Conservation (phyloP, 768 basidiomycete genomes). For the Boletus pseudo-olivaceus region DNA sequence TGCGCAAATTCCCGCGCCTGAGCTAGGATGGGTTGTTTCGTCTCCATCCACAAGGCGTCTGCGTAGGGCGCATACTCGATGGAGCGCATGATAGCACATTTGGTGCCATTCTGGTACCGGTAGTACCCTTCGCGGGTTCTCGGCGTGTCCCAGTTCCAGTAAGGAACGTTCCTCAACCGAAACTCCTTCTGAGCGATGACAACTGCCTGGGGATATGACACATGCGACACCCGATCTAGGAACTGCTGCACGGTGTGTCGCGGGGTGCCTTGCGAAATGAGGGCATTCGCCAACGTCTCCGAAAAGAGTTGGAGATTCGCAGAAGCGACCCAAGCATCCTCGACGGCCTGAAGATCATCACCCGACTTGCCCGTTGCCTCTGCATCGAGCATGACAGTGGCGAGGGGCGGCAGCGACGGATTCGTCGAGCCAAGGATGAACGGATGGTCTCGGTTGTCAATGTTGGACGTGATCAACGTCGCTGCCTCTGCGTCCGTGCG, state of each 20-base stretch:
- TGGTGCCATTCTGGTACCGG: conserved; percentile 95
- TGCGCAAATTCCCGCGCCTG: conserved; percentile 92
- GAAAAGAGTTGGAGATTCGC: conserved; percentile 82
- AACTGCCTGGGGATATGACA: conserved; percentile 67
- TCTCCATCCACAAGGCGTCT: conserved; percentile 95
- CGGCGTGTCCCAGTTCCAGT: conserved; percentile 95
- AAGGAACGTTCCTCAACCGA: conserved; percentile 67
- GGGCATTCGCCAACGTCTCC: conserved; percentile 63
- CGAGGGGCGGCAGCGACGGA: conserved; percentile 62
- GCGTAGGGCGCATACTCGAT: conserved; percentile 93
- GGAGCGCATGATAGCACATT: conserved; percentile 89
- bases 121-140: conserved; percentile 95
- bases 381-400: conserved; percentile 78
- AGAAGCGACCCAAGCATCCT: conserved; percentile 80
- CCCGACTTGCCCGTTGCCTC: conserved; percentile 80
- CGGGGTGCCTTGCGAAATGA: conserved; percentile 54
- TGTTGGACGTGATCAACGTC: conserved; percentile 93
- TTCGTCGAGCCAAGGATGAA: conserved; percentile 96
- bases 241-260: conserved; percentile 57
- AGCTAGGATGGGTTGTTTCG: conserved; percentile 85
- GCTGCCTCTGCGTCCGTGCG: conserved; percentile 98
- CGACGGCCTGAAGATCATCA: conserved; percentile 76
- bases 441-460: conserved; percentile 94
- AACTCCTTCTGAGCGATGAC: conserved; percentile 77
- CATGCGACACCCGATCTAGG: conserved; percentile 55